Evolutionary conservation across 768 basidiomycete species (phyloP).

Genomic region (Leccinum subgranulosum): DNA sequence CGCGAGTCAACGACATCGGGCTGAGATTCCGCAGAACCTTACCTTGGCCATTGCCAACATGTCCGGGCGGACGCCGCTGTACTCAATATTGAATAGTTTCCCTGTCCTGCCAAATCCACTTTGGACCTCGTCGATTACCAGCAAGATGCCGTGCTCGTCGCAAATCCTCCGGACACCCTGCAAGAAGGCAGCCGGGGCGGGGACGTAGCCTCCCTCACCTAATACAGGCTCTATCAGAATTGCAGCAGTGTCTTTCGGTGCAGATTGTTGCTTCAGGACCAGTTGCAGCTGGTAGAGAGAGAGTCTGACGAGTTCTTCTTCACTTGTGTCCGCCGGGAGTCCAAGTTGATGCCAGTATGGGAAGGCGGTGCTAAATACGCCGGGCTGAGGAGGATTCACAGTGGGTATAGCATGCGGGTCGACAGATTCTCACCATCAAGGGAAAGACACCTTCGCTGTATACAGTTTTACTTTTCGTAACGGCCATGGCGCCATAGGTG

Average conservation of each 20-base stretch:
- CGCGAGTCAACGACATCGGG: conserved; percentile 6
- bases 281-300: conserved; percentile 83
- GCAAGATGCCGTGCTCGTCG: conserved; percentile 78
- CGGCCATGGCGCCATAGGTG: conserved; percentile 88
- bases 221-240: conserved; percentile 91
- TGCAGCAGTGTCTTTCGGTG: conserved; percentile 87
- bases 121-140: conserved; percentile 88
- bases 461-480: conserved; percentile 92
- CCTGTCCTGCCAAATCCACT: conserved; percentile 89
- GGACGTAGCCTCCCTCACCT: conserved; percentile 95
- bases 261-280: conserved; percentile 73
- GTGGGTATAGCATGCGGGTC: background rate
- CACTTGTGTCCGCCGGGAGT: conserved; percentile 50
- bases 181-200: conserved; percentile 78
- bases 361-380: conserved; percentile 76
- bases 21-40: background rate
- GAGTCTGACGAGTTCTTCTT: conserved; percentile 54
- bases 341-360: conserved; percentile 92
- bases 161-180: conserved; percentile 80
- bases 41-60: conserved; percentile 89
- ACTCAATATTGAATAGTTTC: conserved; percentile 74
- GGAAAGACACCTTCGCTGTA: conserved; percentile 80
- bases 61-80: conserved; percentile 84
- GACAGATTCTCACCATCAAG: conserved; percentile 61
- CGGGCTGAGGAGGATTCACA: conserved; percentile 51